phyloP scores from a whole-genome alignment of 768 basidiomycete genomes.

The Suillus luteus region DNA sequence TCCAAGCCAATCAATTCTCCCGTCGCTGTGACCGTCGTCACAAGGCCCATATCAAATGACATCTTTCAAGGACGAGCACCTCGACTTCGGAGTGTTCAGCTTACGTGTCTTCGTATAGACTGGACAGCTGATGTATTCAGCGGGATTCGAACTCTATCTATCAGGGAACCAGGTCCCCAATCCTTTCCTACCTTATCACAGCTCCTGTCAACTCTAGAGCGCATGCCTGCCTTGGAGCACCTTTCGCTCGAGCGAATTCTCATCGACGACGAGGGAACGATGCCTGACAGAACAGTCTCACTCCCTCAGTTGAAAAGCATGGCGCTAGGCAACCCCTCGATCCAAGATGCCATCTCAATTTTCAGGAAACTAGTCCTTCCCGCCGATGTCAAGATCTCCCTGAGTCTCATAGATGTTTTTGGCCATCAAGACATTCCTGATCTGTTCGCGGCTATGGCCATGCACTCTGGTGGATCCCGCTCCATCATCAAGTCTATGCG shows the following conservation, averaged over 20 bases:
- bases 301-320: not conserved
- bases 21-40: not conserved
- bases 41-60: slow-evolving; percentile 21
- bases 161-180: slow-evolving; percentile 30
- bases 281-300: not conserved
- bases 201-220: slow-evolving; percentile 32
- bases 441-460: too few relatives aligned
- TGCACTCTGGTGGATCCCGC: too few relatives aligned
- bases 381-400: not conserved
- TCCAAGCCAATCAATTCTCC: too few relatives aligned
- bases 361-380: not conserved
- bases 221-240: slow-evolving; percentile 35
- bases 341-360: not conserved
- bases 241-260: slow-evolving; percentile 31
- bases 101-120: slow-evolving; percentile 26
- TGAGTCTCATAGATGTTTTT: too few relatives aligned
- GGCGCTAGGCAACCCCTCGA: not conserved
- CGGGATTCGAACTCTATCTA: slow-evolving; percentile 39
- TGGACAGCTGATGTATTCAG: slow-evolving; percentile 39
- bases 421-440: too few relatives aligned
- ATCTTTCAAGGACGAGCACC: slow-evolving; percentile 37
- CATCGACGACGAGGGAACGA: not conserved
- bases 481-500: too few relatives aligned
- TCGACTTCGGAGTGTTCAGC: slow-evolving; percentile 37
- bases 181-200: slow-evolving; percentile 25